A percentile compares a stretch with the other conserved stretches of the same genome.
Evolutionary conservation across 73 alveolate species (phyloP).

Genomic region (Tetrahymena borealis): DNA sequence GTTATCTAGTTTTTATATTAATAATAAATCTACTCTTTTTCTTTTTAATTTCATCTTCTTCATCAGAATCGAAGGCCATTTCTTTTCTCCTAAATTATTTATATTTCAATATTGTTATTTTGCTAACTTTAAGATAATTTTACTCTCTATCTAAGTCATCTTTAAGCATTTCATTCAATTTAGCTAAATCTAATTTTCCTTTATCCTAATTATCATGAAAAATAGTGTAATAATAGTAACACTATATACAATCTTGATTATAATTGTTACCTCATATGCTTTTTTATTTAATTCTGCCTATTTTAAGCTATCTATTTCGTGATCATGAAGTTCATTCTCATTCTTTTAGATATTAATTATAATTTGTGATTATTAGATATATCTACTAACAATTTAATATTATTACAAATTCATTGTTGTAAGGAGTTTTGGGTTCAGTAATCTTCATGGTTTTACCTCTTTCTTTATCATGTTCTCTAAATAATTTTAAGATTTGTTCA

Average conservation of each 20-base stretch:
- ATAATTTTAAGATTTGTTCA: not conserved
- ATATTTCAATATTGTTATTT: not conserved
- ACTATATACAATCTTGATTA: no score
- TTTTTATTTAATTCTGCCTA: not conserved
- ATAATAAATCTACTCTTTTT: not conserved
- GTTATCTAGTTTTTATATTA: not conserved
- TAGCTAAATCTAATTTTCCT: not conserved
- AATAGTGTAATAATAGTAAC: not conserved
- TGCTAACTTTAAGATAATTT: not conserved
- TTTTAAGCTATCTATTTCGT: not conserved
- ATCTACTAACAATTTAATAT: not conserved
- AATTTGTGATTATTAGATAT: not conserved
- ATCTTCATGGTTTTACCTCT: slow-evolving; percentile 55
- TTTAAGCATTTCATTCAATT: not conserved
- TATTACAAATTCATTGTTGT: slow-evolving; percentile 27
- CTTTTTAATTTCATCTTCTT: not conserved
- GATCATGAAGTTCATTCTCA: not conserved
- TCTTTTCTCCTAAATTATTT: not conserved
- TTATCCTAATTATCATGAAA: not conserved
- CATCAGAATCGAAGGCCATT: not conserved
- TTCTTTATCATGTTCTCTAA: slow-evolving; percentile 40
- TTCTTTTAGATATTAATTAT: not conserved
- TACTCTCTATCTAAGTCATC: not conserved
- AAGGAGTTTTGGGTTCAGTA: slow-evolving; percentile 59
- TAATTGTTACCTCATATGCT: not conserved